Base-by-base conservation (phyloP, 176 grass and related monocot genomes). In the Triticum urartu region DNA sequence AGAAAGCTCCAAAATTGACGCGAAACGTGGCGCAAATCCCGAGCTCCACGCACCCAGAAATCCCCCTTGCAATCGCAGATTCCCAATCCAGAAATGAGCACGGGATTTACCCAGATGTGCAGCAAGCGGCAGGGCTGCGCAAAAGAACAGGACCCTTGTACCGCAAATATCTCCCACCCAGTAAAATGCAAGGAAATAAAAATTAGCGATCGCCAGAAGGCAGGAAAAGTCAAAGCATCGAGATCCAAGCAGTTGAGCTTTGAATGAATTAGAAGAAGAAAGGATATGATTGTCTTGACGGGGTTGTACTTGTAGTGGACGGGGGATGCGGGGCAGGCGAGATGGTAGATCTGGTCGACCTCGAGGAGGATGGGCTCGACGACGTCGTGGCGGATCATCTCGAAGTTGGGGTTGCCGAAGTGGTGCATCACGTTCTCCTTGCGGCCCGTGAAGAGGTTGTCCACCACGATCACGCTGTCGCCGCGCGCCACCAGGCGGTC, bases 281-380 rank as follows among this genome's bases (percentile, higher is more conserved):
- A 95, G 95, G 95, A 98, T 98, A 98, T 98, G 93, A 98, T 98
- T 4, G 95, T 98, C 89, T 98, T 98, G 85, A 98, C 85, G 66
- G 95, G 95, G 87, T 98, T 98, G 89, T 91, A 98, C 85, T 98
- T 98, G 91, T 98, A 98, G 88, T 98, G 95, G 35, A 98, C 95
- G 62, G 95, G 95, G 14, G 93, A 95, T 1, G 95, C 95, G 65
- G 95, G 95, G 87, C 95, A 98, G 1, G 95, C 95, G 80, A 98
- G 95, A 67, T 98, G 95, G 87, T 98, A 98, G 93, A 98, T 98
- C 91, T 95, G 95, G 81, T 98, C 95, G 50, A 98, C 95, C 89
- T 98, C 95, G 69, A 98, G 91, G 26, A 98, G 92, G 74, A 98
- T 85, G 79, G 95, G 91, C 91, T 98, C 95, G 71, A 98, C 95